Evolutionary conservation across 805 yeast genomes (phyloP), one percentile per base, ranked within the genome.

Genomic region (Zygoascus ofunaensis): DNA sequence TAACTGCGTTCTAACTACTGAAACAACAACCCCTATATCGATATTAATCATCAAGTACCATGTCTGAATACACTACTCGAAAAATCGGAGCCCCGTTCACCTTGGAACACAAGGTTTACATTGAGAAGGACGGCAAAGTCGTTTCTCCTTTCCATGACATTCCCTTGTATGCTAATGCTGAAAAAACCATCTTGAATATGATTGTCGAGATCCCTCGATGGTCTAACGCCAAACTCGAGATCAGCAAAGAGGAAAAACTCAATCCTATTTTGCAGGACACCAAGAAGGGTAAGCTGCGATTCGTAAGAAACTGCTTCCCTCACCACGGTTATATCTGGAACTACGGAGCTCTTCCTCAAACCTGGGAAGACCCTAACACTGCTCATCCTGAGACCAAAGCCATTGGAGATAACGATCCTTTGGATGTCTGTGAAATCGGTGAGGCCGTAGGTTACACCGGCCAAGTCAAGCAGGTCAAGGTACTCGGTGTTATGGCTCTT

Each of bases 321-420:
- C 95, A 85, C 74, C 94, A 92, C 66, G 98, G 98, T 58, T 90
- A 92, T 74, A 90, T 90, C 57, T 95, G 87, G 73, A 92, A 92
- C 74, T 90, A 90, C 66, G 98, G 97, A 66, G 97, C 97, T 41
- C 83, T 90, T 77, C 97, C 97, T 54, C 97, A 90, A 89, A 92
- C 97, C 5, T 92, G 97, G 97, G 98, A 92, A 65, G 94, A 92
- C 61, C 94, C 95, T 21, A 77, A 82, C 49, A 69, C 67, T 40
- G 57, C 53, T 45, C 72, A 66, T 57, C 64, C 68, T 32, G 73
- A 64, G 53, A 68, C 75, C 51, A 74, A 68, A 63, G 77, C 74
- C 36, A 65, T 66, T 50, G 98, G 98, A 50, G 98, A 90, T 68
- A 86, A 89, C 59, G 98, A 90, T 66, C 98, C 98, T 4, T 69